phyloP scores from a whole-genome alignment of 768 basidiomycete genomes.

The Tulasnella sp. region DNA sequence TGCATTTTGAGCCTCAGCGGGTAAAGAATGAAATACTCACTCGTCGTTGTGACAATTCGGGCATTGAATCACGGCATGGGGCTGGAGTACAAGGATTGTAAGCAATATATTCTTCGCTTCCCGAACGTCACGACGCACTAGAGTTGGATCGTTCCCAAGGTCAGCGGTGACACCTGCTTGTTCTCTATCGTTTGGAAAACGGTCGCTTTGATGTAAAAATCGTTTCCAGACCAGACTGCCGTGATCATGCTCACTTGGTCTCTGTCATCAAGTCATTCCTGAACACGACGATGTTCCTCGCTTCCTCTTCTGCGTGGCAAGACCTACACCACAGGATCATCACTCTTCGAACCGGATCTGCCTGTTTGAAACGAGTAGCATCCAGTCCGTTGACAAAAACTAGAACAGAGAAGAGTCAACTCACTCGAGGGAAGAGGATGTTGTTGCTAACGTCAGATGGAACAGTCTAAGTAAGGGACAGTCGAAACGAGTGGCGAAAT shows the following conservation, averaged over 20 bases:
- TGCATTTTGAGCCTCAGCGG: too few species aligned
- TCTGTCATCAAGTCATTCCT: constrained; percentile 86
- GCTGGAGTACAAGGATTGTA: constrained; percentile 33
- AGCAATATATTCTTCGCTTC: too few species aligned
- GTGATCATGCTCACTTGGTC: constrained; percentile 53
- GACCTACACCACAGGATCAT: constrained; percentile 90
- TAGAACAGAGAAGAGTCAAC: background rate
- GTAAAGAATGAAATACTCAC: constrained; percentile 36
- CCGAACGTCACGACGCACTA: constrained; percentile 44
- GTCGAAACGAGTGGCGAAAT: background rate
- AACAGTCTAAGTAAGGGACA: background rate
- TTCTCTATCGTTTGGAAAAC: constrained; percentile 43
- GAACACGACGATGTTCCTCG: constrained; percentile 84
- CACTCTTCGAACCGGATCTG: constrained; percentile 70
- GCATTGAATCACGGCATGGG: constrained; percentile 74
- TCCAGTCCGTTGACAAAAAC: background rate
- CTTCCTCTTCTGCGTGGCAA: constrained; percentile 74
- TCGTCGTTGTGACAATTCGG: constrained; percentile 73
- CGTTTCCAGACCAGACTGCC: background rate
- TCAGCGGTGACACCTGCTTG: constrained; percentile 86
- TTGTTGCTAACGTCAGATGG: constrained; percentile 17
- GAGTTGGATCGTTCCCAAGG: constrained; percentile 77
- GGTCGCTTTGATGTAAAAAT: background rate
- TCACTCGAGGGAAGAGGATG: constrained; percentile 17
- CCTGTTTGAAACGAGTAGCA: constrained; percentile 35